Percentiles rank a stretch among this genome's conserved stretches.
Evolutionary conservation across 2,329 filamentous ascomycete species (phyloP).

Genomic region (Apiospora malaysiana): DNA sequence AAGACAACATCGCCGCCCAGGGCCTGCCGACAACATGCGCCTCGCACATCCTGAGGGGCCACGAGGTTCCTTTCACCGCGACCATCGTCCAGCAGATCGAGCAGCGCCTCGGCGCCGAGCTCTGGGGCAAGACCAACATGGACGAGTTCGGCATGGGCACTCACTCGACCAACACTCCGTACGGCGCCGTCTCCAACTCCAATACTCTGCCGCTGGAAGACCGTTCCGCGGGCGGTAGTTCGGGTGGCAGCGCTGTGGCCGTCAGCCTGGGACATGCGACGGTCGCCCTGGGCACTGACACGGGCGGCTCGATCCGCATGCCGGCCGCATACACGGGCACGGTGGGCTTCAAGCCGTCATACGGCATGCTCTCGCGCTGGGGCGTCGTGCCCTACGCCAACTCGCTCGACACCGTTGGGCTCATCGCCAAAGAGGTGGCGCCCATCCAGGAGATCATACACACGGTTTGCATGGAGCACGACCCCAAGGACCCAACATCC

Average conservation of each 20-base stretch:
- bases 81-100: conserved; percentile 76
- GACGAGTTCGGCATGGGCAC: conserved; percentile 98
- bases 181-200: conserved; percentile 66
- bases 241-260: conserved; percentile 89
- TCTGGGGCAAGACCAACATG: conserved; percentile 87
- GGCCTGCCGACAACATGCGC: conserved; percentile 80
- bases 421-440: conserved; percentile 65
- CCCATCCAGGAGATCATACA: conserved; percentile 57
- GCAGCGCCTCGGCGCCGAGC: conserved; percentile 61
- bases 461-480: conserved; percentile 58
- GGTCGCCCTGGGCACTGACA: conserved; percentile 87
- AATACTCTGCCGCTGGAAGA: conserved; percentile 26
- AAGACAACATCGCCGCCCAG: conserved; percentile 77
- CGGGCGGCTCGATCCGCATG: conserved; percentile 84
- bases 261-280: conserved; percentile 67
- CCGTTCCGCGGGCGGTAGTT: conserved; percentile 82
- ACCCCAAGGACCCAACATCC: conserved; percentile 77
- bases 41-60: conserved; percentile 74
- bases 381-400: conserved; percentile 93
- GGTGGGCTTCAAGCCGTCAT: conserved; percentile 89
- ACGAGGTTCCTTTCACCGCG: conserved; percentile 80
- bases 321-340: conserved; percentile 86
- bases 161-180: conserved; percentile 72
- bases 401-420: conserved; percentile 87
- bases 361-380: conserved; percentile 83